A percentile compares a stretch with the other conserved stretches of the same genome.
Conservation (phyloP, 805 yeast genomes). For the Lachancea sp. region DNA sequence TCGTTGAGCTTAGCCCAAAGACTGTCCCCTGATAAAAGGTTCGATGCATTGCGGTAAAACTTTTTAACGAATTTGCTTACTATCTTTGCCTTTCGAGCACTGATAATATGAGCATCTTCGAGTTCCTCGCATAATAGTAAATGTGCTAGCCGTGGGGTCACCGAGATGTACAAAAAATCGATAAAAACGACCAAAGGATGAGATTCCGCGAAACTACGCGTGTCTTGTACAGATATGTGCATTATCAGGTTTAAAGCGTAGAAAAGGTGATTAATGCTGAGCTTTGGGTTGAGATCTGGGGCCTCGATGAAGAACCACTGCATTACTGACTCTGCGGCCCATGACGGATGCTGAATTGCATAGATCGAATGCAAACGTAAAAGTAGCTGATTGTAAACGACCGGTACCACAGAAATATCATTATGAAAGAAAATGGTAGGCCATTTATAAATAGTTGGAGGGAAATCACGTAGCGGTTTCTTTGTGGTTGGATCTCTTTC, state of each 20-base stretch:
- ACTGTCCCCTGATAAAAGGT: conserved; percentile 17
- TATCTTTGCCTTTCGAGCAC: conserved; percentile 7
- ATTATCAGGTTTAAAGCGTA: conserved; percentile 12
- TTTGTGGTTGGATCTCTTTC: background rate
- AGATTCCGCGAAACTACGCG: conserved; percentile 3
- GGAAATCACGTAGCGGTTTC: conserved; percentile 15
- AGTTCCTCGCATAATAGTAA: conserved; percentile 9
- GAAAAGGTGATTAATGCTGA: conserved; percentile 12
- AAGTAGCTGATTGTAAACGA: conserved; percentile 11
- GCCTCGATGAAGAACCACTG: conserved; percentile 12
- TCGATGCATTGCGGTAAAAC: conserved; percentile 11
- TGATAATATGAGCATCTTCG: conserved; percentile 4
- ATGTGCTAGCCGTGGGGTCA: conserved; percentile 1
- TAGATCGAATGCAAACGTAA: conserved; percentile 7
- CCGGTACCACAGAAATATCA: conserved; percentile 7
- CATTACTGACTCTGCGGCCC: conserved; percentile 6
- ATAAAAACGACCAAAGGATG: conserved; percentile 6
- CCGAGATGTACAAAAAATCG: conserved; percentile 3
- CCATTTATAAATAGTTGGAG: conserved; percentile 15
- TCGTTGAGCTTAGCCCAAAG: conserved; percentile 20
- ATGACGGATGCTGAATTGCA: conserved; percentile 9
- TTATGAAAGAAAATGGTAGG: conserved; percentile 15
- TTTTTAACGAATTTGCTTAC: conserved; percentile 11
- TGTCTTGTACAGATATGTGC: conserved; percentile 7
- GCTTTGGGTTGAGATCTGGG: background rate